Evolutionary conservation across 805 yeast species (phyloP).

Genomic region (Spathaspora arborariae): DNA sequence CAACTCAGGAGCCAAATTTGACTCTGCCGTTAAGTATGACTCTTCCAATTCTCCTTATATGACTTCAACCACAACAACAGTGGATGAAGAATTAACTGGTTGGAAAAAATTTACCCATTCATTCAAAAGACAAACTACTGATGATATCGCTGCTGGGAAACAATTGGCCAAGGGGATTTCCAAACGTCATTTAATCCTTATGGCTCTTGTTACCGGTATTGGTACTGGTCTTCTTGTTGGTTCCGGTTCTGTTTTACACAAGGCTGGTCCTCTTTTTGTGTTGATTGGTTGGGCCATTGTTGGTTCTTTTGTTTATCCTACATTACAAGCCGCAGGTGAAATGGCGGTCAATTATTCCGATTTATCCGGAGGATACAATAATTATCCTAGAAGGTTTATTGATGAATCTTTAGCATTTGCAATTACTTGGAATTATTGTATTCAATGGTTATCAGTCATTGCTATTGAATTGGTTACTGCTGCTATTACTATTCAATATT

Average conservation of each 20-base stretch:
- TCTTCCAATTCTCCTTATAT: conserved; percentile 1
- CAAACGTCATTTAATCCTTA: conserved; percentile 36
- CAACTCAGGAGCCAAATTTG: not conserved
- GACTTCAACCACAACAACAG: conserved; percentile 1
- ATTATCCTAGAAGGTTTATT: conserved; percentile 50
- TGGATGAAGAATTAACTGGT: conserved; percentile 3
- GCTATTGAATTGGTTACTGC: conserved; percentile 66
- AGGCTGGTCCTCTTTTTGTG: conserved; percentile 36
- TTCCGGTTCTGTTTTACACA: conserved; percentile 30
- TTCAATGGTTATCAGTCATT: conserved; percentile 60
- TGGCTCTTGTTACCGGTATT: conserved; percentile 36
- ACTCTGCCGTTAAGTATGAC: not conserved
- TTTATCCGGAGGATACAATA: conserved; percentile 61
- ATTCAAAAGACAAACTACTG: conserved; percentile 16
- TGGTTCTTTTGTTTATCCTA: conserved; percentile 33
- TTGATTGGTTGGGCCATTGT: conserved; percentile 31
- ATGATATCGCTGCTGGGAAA: conserved; percentile 20
- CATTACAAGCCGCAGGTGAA: conserved; percentile 42
- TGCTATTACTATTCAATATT: conserved; percentile 55
- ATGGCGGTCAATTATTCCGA: conserved; percentile 57
- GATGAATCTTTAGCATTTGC: conserved; percentile 60
- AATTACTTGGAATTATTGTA: conserved; percentile 58
- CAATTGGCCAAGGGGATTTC: conserved; percentile 28
- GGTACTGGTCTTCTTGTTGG: conserved; percentile 45
- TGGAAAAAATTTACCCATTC: conserved; percentile 23